These are phyloP conservation scores for Trichophyton verrucosum DNA, from an alignment of 2,329 filamentous ascomycete species.

Conservation along the genomic window DNA sequence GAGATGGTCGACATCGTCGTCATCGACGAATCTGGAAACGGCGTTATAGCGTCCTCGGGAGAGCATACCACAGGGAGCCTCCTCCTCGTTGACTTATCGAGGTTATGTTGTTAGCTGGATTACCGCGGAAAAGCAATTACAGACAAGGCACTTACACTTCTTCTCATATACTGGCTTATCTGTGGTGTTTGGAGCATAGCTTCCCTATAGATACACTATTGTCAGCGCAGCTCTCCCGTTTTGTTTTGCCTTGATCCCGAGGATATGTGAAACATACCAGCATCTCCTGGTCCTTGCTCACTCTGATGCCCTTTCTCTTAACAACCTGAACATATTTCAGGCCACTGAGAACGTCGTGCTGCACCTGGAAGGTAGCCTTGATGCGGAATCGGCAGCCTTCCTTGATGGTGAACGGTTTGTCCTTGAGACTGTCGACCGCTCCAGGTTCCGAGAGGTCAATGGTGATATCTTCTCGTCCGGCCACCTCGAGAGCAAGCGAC, in stretches of 20 bases:
- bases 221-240: not conserved
- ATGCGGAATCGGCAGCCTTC: constrained; percentile 89
- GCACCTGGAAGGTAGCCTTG: constrained; percentile 86
- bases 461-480: constrained; percentile 70
- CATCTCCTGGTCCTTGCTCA: constrained; percentile 96
- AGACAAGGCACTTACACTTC: constrained; percentile 55
- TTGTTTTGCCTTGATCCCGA: not conserved
- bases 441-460: constrained; percentile 71
- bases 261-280: constrained; percentile 51
- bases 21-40: constrained; percentile 81
- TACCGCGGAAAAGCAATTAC: too few species aligned
- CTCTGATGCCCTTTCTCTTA: constrained; percentile 73
- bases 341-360: constrained; percentile 90
- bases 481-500: constrained; percentile 74
- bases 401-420: constrained; percentile 95
- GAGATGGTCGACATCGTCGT: constrained; percentile 82
- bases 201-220: constrained; percentile 48
- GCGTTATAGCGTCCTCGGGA: constrained; percentile 84
- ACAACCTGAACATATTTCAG: constrained; percentile 93
- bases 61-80: constrained; percentile 83
- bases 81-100: constrained; percentile 66
- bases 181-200: constrained; percentile 84
- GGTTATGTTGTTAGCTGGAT: too few species aligned
- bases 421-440: constrained; percentile 65
- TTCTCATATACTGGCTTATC: constrained; percentile 78